A percentile compares a stretch with the other conserved stretches of the same genome.
These are phyloP conservation scores for Poa annua DNA, from an alignment of 176 grass and related monocot genomes.

Conservation along the genomic window DNA sequence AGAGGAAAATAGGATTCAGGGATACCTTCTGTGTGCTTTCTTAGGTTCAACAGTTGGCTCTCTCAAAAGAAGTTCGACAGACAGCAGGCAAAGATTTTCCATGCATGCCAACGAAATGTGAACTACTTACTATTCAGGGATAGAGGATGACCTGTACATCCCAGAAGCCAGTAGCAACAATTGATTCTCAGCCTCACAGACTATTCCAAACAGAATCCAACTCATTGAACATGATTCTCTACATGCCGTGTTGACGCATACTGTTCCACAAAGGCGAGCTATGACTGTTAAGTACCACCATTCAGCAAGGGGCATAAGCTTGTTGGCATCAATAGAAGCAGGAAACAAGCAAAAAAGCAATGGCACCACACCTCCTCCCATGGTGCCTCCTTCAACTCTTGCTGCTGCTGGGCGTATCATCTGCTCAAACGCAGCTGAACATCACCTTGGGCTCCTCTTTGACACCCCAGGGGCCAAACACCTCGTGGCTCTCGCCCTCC, in stretches of 20 bases:
- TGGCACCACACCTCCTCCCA: conserved; percentile 13
- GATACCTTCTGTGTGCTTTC: not conserved
- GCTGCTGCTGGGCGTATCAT: not conserved
- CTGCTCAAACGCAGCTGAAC: conserved; percentile 33
- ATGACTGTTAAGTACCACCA: not conserved
- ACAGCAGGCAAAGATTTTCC: not conserved
- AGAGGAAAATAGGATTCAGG: not conserved
- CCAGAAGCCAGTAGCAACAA: too few relatives aligned
- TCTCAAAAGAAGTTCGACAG: not conserved
- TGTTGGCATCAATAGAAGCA: not conserved
- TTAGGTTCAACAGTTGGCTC: not conserved
- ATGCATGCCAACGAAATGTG: conserved; percentile 13
- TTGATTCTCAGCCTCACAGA: too few relatives aligned
- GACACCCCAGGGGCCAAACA: conserved; percentile 14
- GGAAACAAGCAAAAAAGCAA: not conserved
- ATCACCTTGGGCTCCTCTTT: conserved; percentile 35
- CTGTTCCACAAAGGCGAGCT: not conserved
- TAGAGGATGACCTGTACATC: too few relatives aligned
- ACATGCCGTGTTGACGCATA: not conserved
- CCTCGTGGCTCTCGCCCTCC: conserved; percentile 33
- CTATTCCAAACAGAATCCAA: conserved; percentile 4
- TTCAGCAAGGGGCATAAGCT: not conserved
- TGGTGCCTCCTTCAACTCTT: conserved; percentile 4
- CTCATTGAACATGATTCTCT: not conserved
- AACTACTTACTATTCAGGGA: not conserved